Conservation (phyloP, 805 yeast genomes). For the Candida ficus region DNA sequence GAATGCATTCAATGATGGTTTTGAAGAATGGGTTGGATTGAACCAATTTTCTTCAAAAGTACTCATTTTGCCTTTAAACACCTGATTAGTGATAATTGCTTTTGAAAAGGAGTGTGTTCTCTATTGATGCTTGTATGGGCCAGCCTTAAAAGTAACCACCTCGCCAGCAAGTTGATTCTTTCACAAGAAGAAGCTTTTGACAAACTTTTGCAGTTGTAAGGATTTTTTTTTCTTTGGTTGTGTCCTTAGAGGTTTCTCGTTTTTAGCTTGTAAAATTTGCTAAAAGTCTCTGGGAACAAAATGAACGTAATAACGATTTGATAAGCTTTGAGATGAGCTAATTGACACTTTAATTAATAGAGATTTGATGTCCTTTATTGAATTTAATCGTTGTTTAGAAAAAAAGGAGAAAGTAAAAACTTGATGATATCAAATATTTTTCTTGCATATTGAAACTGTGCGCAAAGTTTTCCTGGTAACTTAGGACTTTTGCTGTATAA, state of each 20-base stretch:
- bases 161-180: conserved; percentile 12
- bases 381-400: background rate
- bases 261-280: too few species aligned
- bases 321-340: too few species aligned
- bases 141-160: conserved; percentile 9
- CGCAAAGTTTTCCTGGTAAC: background rate
- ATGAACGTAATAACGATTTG: too few species aligned
- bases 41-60: conserved; percentile 7
- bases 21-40: conserved; percentile 1
- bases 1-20: conserved; percentile 6
- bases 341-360: too few species aligned
- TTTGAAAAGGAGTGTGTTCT: too few species aligned
- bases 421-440: background rate
- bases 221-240: too few species aligned
- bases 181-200: background rate
- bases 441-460: background rate
- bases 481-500: background rate
- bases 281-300: too few species aligned
- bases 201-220: too few species aligned
- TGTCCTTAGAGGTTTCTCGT: too few species aligned
- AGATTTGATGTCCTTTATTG: background rate
- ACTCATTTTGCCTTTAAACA: conserved; percentile 4
- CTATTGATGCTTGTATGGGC: conserved; percentile 1
- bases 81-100: background rate
- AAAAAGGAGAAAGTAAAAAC: background rate